Evolutionary conservation across 176 grass and related monocot species (phyloP).

Genomic region (Musa acuminata): DNA sequence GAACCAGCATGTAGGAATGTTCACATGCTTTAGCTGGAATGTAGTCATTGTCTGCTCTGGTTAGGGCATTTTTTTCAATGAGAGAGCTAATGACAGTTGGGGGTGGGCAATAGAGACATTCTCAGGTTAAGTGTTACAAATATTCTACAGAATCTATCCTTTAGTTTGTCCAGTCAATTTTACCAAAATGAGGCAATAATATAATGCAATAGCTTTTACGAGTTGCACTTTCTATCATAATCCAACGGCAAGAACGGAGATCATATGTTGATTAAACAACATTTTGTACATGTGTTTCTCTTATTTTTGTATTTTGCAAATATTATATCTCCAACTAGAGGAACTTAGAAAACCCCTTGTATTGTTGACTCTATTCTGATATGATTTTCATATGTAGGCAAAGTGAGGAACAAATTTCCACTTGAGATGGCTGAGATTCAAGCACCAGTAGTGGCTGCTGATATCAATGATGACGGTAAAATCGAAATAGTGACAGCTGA

Average conservation of each 20-base stretch:
- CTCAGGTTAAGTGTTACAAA: not conserved
- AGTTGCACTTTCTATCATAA: not conserved
- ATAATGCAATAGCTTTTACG: not conserved
- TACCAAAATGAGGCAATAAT: not conserved
- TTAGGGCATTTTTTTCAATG: no score
- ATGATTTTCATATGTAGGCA: conserved; percentile 33
- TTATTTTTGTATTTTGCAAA: not conserved
- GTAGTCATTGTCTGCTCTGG: no score
- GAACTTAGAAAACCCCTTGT: not conserved
- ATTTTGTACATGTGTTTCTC: not conserved
- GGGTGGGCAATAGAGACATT: not conserved
- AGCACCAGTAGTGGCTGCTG: conserved; percentile 68
- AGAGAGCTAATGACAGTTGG: not conserved
- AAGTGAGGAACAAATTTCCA: conserved; percentile 75
- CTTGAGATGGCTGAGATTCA: conserved; percentile 95
- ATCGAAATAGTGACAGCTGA: conserved; percentile 83
- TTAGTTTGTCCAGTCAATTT: no score
- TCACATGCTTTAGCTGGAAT: no score
- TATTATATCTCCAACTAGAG: not conserved
- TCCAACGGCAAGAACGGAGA: no score
- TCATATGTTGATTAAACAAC: not conserved
- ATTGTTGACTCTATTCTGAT: not conserved
- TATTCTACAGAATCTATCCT: not conserved
- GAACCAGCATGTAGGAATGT: no score
- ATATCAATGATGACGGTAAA: conserved; percentile 98